Percentiles rank a stretch among this genome's conserved stretches.
These are phyloP conservation scores for Aspergillus tanneri DNA, from an alignment of 2,329 filamentous ascomycete species.

Conservation along the genomic window DNA sequence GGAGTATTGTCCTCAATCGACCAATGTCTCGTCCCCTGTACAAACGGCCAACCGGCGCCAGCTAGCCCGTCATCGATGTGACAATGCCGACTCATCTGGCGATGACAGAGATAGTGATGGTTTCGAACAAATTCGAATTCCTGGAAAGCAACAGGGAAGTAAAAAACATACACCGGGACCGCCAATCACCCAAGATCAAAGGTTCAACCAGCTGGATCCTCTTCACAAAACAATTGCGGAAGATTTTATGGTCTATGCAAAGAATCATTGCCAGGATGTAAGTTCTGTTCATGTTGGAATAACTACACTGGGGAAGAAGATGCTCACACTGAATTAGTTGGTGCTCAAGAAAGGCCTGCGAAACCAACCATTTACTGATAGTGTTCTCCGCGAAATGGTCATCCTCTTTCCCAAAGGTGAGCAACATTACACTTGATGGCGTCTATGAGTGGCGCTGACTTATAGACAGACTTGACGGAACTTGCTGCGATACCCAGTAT, in stretches of 20 bases:
- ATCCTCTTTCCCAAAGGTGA: slow-evolving; percentile 47
- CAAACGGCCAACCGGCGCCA: slow-evolving; percentile 46
- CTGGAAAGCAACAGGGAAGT: slow-evolving; percentile 30
- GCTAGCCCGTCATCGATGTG: slow-evolving; percentile 28
- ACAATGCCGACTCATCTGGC: slow-evolving; percentile 23
- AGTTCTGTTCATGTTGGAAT: slow-evolving; percentile 10
- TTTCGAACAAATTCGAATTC: slow-evolving; percentile 43
- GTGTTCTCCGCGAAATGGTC: slow-evolving; percentile 49
- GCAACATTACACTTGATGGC: neutral
- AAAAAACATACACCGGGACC: slow-evolving; percentile 40
- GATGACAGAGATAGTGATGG: slow-evolving; percentile 45
- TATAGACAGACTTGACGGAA: slow-evolving; percentile 35
- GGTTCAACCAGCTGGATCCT: slow-evolving; percentile 43
- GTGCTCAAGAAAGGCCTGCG: slow-evolving; percentile 46
- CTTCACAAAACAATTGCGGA: slow-evolving; percentile 47
- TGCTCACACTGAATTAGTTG: slow-evolving; percentile 33
- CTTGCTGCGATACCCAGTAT: slow-evolving; percentile 44
- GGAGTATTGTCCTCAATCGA: slow-evolving; percentile 58
- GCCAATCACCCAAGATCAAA: slow-evolving; percentile 48
- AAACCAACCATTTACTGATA: slow-evolving; percentile 49
- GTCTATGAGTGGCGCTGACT: slow-evolving; percentile 12
- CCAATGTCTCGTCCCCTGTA: slow-evolving; percentile 65
- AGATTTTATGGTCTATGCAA: slow-evolving; percentile 48
- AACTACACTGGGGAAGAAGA: neutral
- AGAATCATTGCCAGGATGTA: slow-evolving; percentile 44